Evolutionary conservation across 768 basidiomycete species (phyloP), one percentile per base, ranked within the genome.

Genomic region (Phlebiopsis flavidoalba): DNA sequence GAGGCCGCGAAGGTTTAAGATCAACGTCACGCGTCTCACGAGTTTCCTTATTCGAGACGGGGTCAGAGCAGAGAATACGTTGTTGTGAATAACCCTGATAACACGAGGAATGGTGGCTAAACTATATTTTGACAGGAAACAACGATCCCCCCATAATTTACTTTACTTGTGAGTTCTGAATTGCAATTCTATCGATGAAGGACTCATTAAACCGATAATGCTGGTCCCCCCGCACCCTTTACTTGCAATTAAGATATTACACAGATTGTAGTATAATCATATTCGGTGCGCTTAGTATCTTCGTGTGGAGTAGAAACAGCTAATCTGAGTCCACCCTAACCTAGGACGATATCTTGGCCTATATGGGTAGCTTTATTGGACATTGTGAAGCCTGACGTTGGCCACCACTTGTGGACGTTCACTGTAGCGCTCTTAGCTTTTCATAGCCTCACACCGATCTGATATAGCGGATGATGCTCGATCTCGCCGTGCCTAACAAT

Each of bases 1-100:
- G 51, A 54, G 43, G 59, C 59, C 10, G 48, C 22, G 31, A 33
- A 26, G n/a, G 10, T 17, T 54, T 2, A 47, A 33, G 24, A 43
- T 60, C 36, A 53, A 40, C 31, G 59, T 54, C 5, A 21, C 26
- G n/a, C n/a, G n/a, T n/a, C n/a, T 60, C 12, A 50, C 43, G 19
- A 54, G 51, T 11, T 6, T 60, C 33, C 59, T 60, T n/a, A 21
- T 60, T 22, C 50, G 59, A 33, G 59, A 60, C 24, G 59, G n/a
- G n/a, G 59, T 53, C 5, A 43, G 57, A 59, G n/a, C n/a, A n/a
- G n/a, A n/a, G n/a, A n/a, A n/a, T n/a, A n/a, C n/a, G n/a, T n/a
- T n/a, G n/a, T n/a, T n/a, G n/a, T n/a, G n/a, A n/a, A n/a, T n/a
- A n/a, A n/a, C n/a, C n/a, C n/a, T n/a, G n/a, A n/a, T n/a, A n/a